phyloP scores from a whole-genome alignment of 805 yeast genomes.

The Yarrowia divulgata region DNA sequence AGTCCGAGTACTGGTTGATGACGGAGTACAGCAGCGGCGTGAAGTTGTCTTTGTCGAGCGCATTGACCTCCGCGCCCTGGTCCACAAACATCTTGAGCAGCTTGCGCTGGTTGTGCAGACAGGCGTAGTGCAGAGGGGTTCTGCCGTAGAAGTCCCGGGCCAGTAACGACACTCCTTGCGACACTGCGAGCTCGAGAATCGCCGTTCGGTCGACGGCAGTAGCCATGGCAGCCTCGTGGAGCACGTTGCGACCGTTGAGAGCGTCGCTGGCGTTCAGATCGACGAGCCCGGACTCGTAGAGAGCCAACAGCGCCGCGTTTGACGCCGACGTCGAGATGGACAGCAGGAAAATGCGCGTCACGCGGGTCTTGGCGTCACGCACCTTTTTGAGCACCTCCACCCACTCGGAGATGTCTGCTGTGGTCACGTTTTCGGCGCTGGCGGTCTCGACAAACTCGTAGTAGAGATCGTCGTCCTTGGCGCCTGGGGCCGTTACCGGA shows the following conservation, averaged over 20 bases:
- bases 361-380: conserved; percentile 54
- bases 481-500: conserved; percentile 8
- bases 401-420: conserved; percentile 56
- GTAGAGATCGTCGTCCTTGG: conserved; percentile 64
- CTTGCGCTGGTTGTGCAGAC: conserved; percentile 59
- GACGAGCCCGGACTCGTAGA: conserved; percentile 59
- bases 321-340: conserved; percentile 71
- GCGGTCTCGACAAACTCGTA: conserved; percentile 64
- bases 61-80: conserved; percentile 50
- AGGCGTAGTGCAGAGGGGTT: conserved; percentile 86
- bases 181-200: conserved; percentile 49
- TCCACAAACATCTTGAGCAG: conserved; percentile 56
- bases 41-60: conserved; percentile 56
- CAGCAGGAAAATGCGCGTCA: conserved; percentile 76
- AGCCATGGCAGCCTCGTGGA: conserved; percentile 66
- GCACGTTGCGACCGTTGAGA: conserved; percentile 70
- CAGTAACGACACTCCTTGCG: conserved; percentile 47
- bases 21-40: conserved; percentile 85
- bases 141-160: conserved; percentile 61
- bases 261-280: conserved; percentile 74
- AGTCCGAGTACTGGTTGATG: conserved; percentile 65
- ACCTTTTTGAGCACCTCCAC: conserved; percentile 54
- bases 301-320: conserved; percentile 63
- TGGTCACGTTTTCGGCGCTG: conserved; percentile 44
- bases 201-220: conserved; percentile 45